Percentiles rank a stretch among this genome's conserved stretches.
Evolutionary conservation across 441 rosid species (phyloP).

Genomic region (Oxalis stricta): DNA sequence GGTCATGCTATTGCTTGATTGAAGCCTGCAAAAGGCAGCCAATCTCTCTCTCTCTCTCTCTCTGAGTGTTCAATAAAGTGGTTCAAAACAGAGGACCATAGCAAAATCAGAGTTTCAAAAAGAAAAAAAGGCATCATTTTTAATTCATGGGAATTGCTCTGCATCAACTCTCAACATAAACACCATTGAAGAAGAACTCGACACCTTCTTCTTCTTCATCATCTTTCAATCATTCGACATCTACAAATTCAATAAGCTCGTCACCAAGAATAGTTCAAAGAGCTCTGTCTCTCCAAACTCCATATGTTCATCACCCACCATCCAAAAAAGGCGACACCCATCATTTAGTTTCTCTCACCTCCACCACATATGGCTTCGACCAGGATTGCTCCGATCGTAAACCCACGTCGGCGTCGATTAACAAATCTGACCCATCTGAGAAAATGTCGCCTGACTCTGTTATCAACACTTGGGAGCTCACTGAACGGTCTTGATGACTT

Average conservation of each 20-base stretch:
- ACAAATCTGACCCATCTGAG: constrained; percentile 16
- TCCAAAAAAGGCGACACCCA: constrained; percentile 71
- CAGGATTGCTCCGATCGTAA: constrained; percentile 12
- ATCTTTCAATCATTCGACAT: constrained; percentile 7
- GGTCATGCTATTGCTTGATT: no score
- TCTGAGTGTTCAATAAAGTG: no score
- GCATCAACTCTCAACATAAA: constrained; percentile 13
- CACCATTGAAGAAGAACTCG: constrained; percentile 9
- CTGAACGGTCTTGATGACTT: constrained; percentile 79
- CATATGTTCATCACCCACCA: constrained; percentile 86
- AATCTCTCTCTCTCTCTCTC: no score
- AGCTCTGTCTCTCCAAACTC: constrained; percentile 51
- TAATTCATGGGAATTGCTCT: constrained; percentile 63
- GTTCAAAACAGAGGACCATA: not conserved
- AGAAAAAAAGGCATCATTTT: not conserved
- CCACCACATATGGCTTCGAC: constrained; percentile 71
- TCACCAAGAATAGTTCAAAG: constrained; percentile 23
- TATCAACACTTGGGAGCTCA: constrained; percentile 91
- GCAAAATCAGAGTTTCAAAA: not conserved
- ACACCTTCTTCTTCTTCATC: constrained; percentile 14
- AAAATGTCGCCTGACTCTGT: constrained; percentile 65
- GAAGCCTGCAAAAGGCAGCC: no score
- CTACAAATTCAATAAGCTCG: constrained; percentile 4
- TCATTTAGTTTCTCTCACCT: constrained; percentile 73
- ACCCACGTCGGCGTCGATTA: constrained; percentile 8